phyloP scores from a whole-genome alignment of 2,329 filamentous ascomycete genomes.

The Ascochyta rabiei region DNA sequence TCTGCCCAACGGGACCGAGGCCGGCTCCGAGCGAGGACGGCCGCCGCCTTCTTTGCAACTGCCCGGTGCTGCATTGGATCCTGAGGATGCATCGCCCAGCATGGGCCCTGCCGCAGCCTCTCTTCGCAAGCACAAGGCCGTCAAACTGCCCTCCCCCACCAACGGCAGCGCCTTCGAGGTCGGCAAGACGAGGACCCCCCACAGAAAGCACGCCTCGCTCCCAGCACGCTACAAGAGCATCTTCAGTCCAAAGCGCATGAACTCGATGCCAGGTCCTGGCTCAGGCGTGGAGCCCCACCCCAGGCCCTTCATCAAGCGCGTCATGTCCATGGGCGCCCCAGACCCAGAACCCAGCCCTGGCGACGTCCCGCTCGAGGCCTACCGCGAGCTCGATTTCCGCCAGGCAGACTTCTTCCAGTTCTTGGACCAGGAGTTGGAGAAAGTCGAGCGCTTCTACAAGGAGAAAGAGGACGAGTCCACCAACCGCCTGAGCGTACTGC shows the following conservation, averaged over 20 bases:
- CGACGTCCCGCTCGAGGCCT: slow-evolving; percentile 61
- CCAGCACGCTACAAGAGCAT: slow-evolving; percentile 44
- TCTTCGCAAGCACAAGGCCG: slow-evolving; percentile 24
- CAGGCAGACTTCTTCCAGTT: slow-evolving; percentile 89
- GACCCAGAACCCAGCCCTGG: slow-evolving; percentile 45
- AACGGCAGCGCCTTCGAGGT: slow-evolving; percentile 52
- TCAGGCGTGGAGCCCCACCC: slow-evolving; percentile 32
- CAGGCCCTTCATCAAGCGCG: slow-evolving; percentile 48
- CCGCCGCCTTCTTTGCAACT: slow-evolving; percentile 61
- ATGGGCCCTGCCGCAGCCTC: slow-evolving; percentile 22
- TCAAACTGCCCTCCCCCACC: slow-evolving; percentile 25
- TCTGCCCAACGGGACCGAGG: slow-evolving; percentile 42
- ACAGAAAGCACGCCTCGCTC: slow-evolving; percentile 34
- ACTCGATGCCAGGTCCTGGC: slow-evolving; percentile 46
- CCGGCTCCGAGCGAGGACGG: slow-evolving; percentile 12
- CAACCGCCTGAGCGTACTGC: slow-evolving; percentile 70
- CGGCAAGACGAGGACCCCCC: slow-evolving; percentile 48
- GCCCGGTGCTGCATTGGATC: slow-evolving; percentile 66
- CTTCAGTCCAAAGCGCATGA: slow-evolving; percentile 51
- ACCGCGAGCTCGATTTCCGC: slow-evolving; percentile 70
- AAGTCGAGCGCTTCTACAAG: slow-evolving; percentile 89
- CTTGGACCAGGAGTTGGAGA: slow-evolving; percentile 82
- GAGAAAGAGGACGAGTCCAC: slow-evolving; percentile 86
- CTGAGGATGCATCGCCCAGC: slow-evolving; percentile 34
- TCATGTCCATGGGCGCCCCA: slow-evolving; percentile 52